Percentiles rank a stretch among this genome's conserved stretches.
Conservation (phyloP, 345 rosid genomes). For the Pugionium dolabratum region DNA sequence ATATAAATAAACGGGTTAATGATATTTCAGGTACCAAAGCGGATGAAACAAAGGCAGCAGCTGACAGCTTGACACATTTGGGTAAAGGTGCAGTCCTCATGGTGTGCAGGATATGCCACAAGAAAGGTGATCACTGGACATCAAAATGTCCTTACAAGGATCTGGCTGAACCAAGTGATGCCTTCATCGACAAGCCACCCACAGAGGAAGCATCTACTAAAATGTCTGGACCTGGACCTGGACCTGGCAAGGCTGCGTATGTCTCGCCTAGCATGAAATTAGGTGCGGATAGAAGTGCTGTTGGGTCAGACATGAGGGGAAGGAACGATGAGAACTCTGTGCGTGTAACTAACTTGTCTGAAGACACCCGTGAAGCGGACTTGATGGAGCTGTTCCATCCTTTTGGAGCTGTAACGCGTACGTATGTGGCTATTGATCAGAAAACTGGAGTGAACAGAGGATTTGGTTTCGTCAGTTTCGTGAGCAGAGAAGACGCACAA, state of each 20-base stretch:
- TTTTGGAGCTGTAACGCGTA: conserved; percentile 79
- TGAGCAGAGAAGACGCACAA: conserved; percentile 83
- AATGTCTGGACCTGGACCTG: conserved; percentile 49
- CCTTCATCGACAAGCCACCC: conserved; percentile 62
- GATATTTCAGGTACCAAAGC: conserved; percentile 57
- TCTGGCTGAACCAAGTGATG: conserved; percentile 60
- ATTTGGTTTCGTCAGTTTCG: conserved; percentile 86
- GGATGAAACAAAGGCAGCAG: conserved; percentile 61
- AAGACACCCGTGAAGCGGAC: conserved; percentile 85
- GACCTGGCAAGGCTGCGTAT: conserved; percentile 59
- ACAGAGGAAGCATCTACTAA: conserved; percentile 48
- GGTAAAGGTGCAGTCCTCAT: conserved; percentile 77
- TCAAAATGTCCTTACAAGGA: conserved; percentile 89
- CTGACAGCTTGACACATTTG: conserved; percentile 65
- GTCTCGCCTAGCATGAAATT: conserved; percentile 78
- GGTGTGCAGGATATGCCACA: conserved; percentile 85
- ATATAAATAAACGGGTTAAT: conserved; percentile 8
- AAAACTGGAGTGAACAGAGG: conserved; percentile 88
- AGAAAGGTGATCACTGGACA: conserved; percentile 97
- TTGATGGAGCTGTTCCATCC: conserved; percentile 82
- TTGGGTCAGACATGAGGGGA: conserved; percentile 82
- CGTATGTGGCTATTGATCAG: conserved; percentile 86
- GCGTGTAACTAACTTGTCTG: conserved; percentile 77
- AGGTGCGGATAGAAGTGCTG: conserved; percentile 61
- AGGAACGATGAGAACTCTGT: conserved; percentile 95